Percentiles rank a stretch among this genome's conserved stretches.
Evolutionary conservation across 129 eudicot genomes (phyloP).

Genomic region (Kitagawia praeruptora): DNA sequence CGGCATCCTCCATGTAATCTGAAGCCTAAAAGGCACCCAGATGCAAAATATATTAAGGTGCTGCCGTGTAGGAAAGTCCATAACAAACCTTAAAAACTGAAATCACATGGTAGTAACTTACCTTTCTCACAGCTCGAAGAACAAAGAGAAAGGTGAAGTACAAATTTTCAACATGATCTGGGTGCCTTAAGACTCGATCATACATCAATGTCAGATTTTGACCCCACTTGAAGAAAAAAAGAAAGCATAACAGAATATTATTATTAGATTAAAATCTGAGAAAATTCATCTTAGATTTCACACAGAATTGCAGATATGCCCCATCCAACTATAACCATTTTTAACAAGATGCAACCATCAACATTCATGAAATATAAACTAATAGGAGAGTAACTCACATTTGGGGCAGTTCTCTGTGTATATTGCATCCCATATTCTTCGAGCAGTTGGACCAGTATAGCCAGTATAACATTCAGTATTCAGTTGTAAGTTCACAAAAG

Average conservation of each 20-base stretch:
- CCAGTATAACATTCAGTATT: no score
- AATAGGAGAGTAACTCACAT: no score
- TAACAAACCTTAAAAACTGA: neutral
- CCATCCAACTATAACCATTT: neutral
- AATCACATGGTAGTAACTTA: conserved; percentile 12
- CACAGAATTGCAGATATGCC: neutral
- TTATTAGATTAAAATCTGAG: neutral
- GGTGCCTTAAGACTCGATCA: conserved; percentile 50
- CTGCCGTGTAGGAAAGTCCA: neutral
- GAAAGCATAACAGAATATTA: neutral
- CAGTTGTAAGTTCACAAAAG: no score
- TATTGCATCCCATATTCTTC: no score
- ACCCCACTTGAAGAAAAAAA: conserved; percentile 44
- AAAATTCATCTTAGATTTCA: neutral
- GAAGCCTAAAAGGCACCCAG: conserved; percentile 34
- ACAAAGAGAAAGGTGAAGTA: conserved; percentile 62
- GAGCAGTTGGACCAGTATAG: no score
- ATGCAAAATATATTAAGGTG: neutral
- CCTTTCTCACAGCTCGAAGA: conserved; percentile 65
- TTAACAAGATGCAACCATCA: neutral
- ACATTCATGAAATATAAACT: no score
- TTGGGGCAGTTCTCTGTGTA: no score
- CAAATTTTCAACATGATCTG: conserved; percentile 54
- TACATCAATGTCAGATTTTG: conserved; percentile 38
- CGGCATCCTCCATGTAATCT: conserved; percentile 60